Evolutionary conservation across 352 stramenopile species (phyloP), one percentile per base, ranked within the genome.

Genomic region (Globisporangium okanoganense): DNA sequence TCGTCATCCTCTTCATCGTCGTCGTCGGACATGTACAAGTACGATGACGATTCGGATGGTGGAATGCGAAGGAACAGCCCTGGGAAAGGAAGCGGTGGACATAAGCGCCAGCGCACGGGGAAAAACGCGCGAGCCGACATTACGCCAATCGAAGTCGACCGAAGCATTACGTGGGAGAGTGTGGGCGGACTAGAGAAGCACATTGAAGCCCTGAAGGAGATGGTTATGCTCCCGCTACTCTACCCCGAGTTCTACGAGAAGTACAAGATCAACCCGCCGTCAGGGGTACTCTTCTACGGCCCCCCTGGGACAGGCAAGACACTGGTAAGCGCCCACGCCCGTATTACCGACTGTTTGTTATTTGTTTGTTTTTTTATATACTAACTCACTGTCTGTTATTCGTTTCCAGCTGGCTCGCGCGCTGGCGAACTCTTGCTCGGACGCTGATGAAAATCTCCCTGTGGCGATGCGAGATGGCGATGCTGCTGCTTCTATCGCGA

Each of bases 301-400:
- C 92, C 92, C 18, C 92, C 92, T 25, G 91, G 91, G n/a, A 97
- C 92, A 5, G 93, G 93, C 20, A 98, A 98, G 65, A 98, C 92
- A 12, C 69, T 97, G 3, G 3, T 33, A 33, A 33, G 6, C 6
- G 29, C 29, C n/a, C n/a, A n/a, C n/a, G n/a, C n/a, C n/a, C n/a
- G n/a, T n/a, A n/a, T n/a, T n/a, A n/a, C n/a, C n/a, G n/a, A n/a
- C n/a, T n/a, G n/a, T n/a, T n/a, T n/a, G n/a, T n/a, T n/a, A n/a
- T n/a, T 33, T 33, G 29, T 6, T 33, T 33, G 29, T 33, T 33
- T 3, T 33, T 6, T 33, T 33, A 33, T n/a, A n/a, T n/a, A n/a
- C n/a, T n/a, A n/a, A n/a, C n/a, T n/a, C n/a, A n/a, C n/a, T n/a
- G n/a, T n/a, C n/a, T n/a, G n/a, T n/a, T n/a, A n/a, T n/a, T n/a